Base-by-base conservation (phyloP, 805 yeast genomes). In the Candida loeiensis region DNA sequence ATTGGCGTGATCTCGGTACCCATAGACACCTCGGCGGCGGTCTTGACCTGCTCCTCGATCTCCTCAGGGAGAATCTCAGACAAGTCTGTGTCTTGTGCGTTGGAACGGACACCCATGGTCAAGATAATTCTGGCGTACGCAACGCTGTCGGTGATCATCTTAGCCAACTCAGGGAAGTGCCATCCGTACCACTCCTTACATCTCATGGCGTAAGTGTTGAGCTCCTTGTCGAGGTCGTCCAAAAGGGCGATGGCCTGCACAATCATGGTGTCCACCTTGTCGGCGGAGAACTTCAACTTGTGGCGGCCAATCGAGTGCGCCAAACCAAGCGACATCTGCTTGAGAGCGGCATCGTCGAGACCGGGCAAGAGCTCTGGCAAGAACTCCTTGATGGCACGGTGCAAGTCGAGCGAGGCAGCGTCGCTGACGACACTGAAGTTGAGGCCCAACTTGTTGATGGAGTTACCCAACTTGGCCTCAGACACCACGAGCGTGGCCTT, bases 101-200 rank as follows among this genome's bases (percentile, higher is more conserved):
- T 88, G 40, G 96, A 76, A 74, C 99, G 81, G 54, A 86, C 71
- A 53, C 98, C 98, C 96, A 93, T 89, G 54, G 82, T 75, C 68
- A 89, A 77, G 60, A 93, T 86, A 54, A 89, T 85, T 73, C 95
- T 84, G 46, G 98, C 98, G 66, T 81, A 91, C 34, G 97, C 97
- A 55, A 87, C 91, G 51, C 96, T 90, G 70, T 91, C 99, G 52
- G 84, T 81, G 55, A 93, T 85, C 64, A 91, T 88, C 77, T 93
- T 93, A 57, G 97, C 96, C 80, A 93, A 80, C 69, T 93, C 99
- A 28, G 99, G 99, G 82, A 93, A 93, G 69, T 93, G 99, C 99
- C 99, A 93, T 51, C 99, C 99, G 71, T 93, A 93, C 99, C 99
- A 93, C 73, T 93, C 99, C 73, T 91, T 93, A 71, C 91, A 80